Base-by-base conservation (phyloP, 1,139 yeast species). In the Candida glucosophila region DNA sequence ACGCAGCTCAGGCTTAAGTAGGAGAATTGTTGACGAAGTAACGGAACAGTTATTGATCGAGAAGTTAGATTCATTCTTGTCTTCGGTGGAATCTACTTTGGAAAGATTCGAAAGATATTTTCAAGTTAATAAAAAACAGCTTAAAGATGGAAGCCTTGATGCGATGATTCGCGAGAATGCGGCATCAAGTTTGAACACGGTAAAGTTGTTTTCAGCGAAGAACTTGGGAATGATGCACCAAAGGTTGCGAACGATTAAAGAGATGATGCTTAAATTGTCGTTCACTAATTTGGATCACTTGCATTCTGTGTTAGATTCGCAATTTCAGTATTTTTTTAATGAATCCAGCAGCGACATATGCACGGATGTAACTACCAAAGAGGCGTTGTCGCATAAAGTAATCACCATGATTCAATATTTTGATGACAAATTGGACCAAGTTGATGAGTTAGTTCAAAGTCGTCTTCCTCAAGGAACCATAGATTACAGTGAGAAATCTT, bases 61-160 rank as follows among this genome's bases (percentile, higher is more conserved):
- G 31, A 64, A 65, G 28, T 46, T 74, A 23, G 80, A 74, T 39
- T 44, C 42, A 8, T 72, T 73, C 33, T 51, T 74, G 19, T 58
- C 67, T 3, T 64, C 71, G n/a, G 60, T 74, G 15, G 81, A 74
- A 35, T 50, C 65, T 2, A 55, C 70, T 25, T 47, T 74, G 18
- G 73, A 68, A 25, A 54, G 55, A 19, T 60, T 73, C 31, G 80
- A 74, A 34, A 61, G 52, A 32, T 72, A 62, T 37, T 68, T 73
- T 39, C 54, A 57, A 32, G 44, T 59, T 15, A 37, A 46, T 14
- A 10, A 65, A 1, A 51, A 72, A 3, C 43, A 37, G 18, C 27
- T 34, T 13, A 38, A 35, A 8, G 34, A 27, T 16, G 29, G 22
- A 9, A 17, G 14, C 3, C 16, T 17, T 10, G 22, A 32, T 12